These are phyloP conservation scores for Rugonectria rugulosa DNA, from an alignment of 2,329 filamentous ascomycete species.

Conservation along the genomic window DNA sequence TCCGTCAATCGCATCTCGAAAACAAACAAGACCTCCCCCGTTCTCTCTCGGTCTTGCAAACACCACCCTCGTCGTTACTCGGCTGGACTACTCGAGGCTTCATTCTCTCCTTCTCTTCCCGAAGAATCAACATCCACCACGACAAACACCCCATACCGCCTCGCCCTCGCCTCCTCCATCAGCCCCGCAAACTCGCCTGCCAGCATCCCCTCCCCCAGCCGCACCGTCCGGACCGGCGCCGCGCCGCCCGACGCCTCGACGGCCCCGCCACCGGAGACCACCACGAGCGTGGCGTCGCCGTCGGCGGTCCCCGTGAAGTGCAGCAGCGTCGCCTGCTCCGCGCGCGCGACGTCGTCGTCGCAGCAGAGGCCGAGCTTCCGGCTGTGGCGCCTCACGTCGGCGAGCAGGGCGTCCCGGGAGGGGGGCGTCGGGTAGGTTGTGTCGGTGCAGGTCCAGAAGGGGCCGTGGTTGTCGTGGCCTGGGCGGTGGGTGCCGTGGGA, in stretches of 20 bases:
- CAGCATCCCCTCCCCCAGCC: slow-evolving; percentile 36
- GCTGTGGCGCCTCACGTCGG: no score
- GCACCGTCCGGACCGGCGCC: slow-evolving; percentile 39
- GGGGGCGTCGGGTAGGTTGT: slow-evolving; percentile 24
- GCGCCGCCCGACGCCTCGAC: slow-evolving; percentile 29
- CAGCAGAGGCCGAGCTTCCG: no score
- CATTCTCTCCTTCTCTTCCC: neutral
- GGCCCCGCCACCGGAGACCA: slow-evolving; percentile 15
- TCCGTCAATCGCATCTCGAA: no score
- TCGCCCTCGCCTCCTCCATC: slow-evolving; percentile 23
- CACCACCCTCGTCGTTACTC: no score
- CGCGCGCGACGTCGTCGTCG: no score
- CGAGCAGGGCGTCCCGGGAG: slow-evolving; percentile 24
- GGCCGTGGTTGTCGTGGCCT: neutral
- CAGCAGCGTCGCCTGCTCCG: no score
- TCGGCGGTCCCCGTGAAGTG: slow-evolving; percentile 26
- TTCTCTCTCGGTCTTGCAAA: no score
- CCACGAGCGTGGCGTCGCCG: slow-evolving; percentile 11
- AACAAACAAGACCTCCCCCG: no score
- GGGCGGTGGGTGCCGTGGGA: slow-evolving; percentile 23
- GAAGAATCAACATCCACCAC: slow-evolving; percentile 31
- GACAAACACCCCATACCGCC: slow-evolving; percentile 32
- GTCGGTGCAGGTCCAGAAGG: slow-evolving; percentile 25
- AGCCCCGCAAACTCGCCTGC: slow-evolving; percentile 36
- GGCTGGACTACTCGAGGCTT: neutral